Base-by-base conservation (phyloP, 1,139 yeast genomes). In the Pichia inconspicua region DNA sequence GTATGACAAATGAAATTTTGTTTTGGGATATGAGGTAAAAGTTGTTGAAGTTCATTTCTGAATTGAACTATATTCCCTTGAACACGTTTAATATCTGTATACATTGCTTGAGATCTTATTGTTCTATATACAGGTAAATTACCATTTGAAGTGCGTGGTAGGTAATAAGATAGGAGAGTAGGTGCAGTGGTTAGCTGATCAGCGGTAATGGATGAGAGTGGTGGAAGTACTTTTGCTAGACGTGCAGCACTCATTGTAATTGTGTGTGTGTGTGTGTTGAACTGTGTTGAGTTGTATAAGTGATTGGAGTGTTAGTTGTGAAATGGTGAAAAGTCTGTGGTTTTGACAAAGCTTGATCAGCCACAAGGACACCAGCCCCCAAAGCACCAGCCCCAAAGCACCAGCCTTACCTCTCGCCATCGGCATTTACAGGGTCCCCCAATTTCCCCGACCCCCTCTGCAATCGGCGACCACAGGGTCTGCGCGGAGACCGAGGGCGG, bases 101-200 rank as follows among this genome's bases (percentile, higher is more conserved):
- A 70, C 34, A 67, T 64, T 48, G 75, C 75, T 30, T 81, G 76
- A 48, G 77, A 66, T 53, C 70, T 72, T 49, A 72, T 62, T 53
- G 81, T 82, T 51, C 74, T 70, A 63, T 84, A 84, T 1, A 84
- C 82, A 30, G 92, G 92, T 66, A 86, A 71, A 60, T 82, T 80
- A 6, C 85, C 84, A 48, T 69, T 73, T 27, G 73, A 67, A 11
- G 85, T 72, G 63, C 82, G 79, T 40, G 70, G 65, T 35, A 84
- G 67, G 59, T 62, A 67, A 62, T 84, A 84, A 40, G 56, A 52
- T 6, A 50, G 48, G 28, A 42, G 49, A 41, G 49, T 40, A 14
- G 59, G 54, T 34, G 53, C 55, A 11, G 55, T 54, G 27, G 54
- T 51, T 15, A 64, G 52, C 36, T 64, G 59, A 7, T 54, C 52